These are phyloP conservation scores for Paxillus rubicundulus DNA, from an alignment of 768 basidiomycete species.

Conservation along the genomic window DNA sequence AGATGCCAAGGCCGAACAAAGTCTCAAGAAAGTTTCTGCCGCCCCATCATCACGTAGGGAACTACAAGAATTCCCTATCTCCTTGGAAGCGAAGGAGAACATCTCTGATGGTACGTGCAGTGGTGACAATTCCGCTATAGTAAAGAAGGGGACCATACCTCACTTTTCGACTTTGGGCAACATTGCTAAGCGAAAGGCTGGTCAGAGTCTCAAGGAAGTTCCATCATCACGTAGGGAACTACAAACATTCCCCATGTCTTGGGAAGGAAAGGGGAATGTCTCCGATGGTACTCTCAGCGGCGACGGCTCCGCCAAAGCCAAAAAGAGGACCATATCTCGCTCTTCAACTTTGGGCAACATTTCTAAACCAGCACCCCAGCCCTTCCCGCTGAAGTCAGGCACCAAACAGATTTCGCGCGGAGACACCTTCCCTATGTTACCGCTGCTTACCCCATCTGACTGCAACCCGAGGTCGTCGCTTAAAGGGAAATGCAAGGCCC, in stretches of 20 bases:
- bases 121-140: conserved; percentile 9
- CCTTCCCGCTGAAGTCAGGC: conserved; percentile 16
- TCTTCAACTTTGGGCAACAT: not conserved
- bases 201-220: conserved; percentile 12
- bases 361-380: conserved; percentile 14
- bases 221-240: conserved; percentile 6
- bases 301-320: conserved; percentile 11
- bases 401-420: conserved; percentile 6
- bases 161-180: conserved; percentile 2
- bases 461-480: not conserved
- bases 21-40: conserved; percentile 6
- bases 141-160: conserved; percentile 11
- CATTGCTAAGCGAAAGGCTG: not conserved
- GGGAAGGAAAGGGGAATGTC: conserved; percentile 22
- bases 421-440: conserved; percentile 22
- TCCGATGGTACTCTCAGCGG: conserved; percentile 10
- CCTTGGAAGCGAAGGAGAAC: conserved; percentile 22
- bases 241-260: conserved; percentile 25
- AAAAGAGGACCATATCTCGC: conserved; percentile 15
- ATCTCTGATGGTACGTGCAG: conserved; percentile 10
- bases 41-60: conserved; percentile 8
- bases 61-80: conserved; percentile 26
- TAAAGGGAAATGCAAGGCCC: conserved; percentile 19
- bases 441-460: conserved; percentile 19
- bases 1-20: not conserved